Base-by-base conservation (phyloP, 2,329 filamentous ascomycete species). In the Neoscytalidium dimidiatum region DNA sequence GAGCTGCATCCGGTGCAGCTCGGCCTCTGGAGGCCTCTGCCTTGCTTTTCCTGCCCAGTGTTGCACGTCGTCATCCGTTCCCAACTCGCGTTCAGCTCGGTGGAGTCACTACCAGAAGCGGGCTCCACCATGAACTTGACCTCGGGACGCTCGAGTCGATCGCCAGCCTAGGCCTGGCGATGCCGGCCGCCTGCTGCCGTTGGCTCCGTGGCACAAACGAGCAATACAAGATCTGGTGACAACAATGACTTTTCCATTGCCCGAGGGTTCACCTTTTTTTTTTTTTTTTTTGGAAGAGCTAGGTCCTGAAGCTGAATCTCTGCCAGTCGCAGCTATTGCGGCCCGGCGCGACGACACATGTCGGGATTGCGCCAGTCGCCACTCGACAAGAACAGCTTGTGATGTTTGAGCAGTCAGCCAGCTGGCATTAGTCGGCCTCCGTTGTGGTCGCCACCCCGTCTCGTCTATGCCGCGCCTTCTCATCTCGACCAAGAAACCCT, bases 111-210 rank as follows among this genome's bases (percentile, higher is more conserved):
- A 28, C 35, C 28, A 8, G 35, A 58, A 23, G 53, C 53, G 17
- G 28, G 56, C 56, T 60, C 56, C 56, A 60, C 56, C 19, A 46
- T 60, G 56, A 41, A 26, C 53, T 31, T 58, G 35, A 17, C 38
- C 53, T 56, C 53, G 53, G 56, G 41, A 60, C 46, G 56, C 56
- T 41, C 46, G 56, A 44, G 56, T 46, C 38, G 56, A 60, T 60
- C 56, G 46, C 23, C 26, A 33, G 43, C 38, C 26, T 46, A 46
- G 56, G 38, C 14, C 21, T 44, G 56, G 56, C 56, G 56, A 60
- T 46, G 56, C 46, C 56, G 56, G 56, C 41, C 33, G 17, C 17
- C 53, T 41, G 53, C 35, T 29, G 35, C 23, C 43, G n/a, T 21
- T 11, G 21, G 28, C 19, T 49, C 13, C 13, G 46, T 49, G 29